Percentiles rank a stretch among this genome's conserved stretches.
phyloP scores from a whole-genome alignment of 2,329 filamentous ascomycete species.

The Botrytis elliptica region DNA sequence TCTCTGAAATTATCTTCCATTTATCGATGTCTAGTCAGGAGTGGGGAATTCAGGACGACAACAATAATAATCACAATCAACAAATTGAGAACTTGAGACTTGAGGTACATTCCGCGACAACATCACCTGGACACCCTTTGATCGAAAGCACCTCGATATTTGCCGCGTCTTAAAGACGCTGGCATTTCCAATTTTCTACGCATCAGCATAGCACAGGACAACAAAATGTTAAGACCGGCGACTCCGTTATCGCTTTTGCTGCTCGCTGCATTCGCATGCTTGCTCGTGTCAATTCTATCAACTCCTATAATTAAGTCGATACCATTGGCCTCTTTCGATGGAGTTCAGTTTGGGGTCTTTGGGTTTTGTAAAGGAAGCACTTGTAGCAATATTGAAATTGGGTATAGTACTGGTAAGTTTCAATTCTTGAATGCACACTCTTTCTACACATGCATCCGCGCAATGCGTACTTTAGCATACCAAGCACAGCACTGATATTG shows the following conservation, averaged over 20 bases:
- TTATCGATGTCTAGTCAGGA: conserved; percentile 6
- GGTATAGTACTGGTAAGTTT: conserved; percentile 73
- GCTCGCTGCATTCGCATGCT: conserved; percentile 77
- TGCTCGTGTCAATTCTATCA: conserved; percentile 85
- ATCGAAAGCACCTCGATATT: conserved; percentile 16
- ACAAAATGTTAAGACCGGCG: conserved; percentile 73
- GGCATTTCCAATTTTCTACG: conserved; percentile 37
- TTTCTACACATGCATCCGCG: conserved; percentile 1
- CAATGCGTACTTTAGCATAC: background rate
- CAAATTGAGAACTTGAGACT: conserved; percentile 5
- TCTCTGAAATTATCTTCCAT: background rate
- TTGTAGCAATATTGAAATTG: conserved; percentile 75
- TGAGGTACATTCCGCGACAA: conserved; percentile 3
- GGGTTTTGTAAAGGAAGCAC: conserved; percentile 69
- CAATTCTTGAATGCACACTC: background rate
- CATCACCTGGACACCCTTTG: conserved; percentile 15
- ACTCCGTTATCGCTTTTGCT: conserved; percentile 87
- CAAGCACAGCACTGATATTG: conserved; percentile 6
- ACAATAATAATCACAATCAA: background rate
- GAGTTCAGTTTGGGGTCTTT: conserved; percentile 86
- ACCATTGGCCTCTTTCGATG: conserved; percentile 73
- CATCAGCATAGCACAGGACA: conserved; percentile 25
- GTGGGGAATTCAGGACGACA: background rate
- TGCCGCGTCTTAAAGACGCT: conserved; percentile 49
- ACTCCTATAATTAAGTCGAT: conserved; percentile 85